Base-by-base conservation (phyloP, 2,329 filamentous ascomycete species). In the Colletotrichum horii region DNA sequence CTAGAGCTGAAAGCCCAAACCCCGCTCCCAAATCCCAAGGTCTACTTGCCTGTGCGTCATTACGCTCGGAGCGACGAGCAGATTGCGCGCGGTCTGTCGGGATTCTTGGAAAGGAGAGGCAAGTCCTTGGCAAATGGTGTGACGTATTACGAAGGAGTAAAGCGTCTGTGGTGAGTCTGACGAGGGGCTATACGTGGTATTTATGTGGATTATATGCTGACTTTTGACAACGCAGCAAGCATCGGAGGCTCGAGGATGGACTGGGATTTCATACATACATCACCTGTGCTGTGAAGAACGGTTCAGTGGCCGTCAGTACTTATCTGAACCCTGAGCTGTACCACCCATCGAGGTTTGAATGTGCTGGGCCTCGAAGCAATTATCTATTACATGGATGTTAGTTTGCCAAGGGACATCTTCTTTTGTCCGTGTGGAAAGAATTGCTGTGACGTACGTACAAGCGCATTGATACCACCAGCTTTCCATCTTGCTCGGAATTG, bases 1-100 rank as follows among this genome's bases (percentile, higher is more conserved):
- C 71, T 82, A 26, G 82, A 84, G 64, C 78, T 84, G 12, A 66
- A 60, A 15, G 34, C 72, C 4, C 69, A 65, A 7, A 71, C 36
- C 9, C n/a, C 36, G 12, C 12, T 48, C 2, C 83, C 83, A 1
- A 79, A 77, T 6, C 71, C 79, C 3, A 84, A 84, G 74, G 74
- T 81, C 3, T 84, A 84, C 65, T 73, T 84, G 16, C 83, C 83
- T 2, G 83, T 82, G 0, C 77, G 82, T 4, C 83, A 84, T 70
- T 85, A 84, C 61, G 78, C 78, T 32, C 56, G 28, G 15, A 78
- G 66, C 38, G 78, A 79, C 52, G 34, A 71, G 15, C 52, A 32
- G 24, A 15, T 34, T 30, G 66, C 66, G 8, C 15, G 58, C n/a
- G 66, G 66, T 22, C 15, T 60, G 24, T 52, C 52, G 16, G 28